These are phyloP conservation scores for Tetradesmus lagerheimii DNA, from an alignment of 139 green algal species.

Conservation along the genomic window DNA sequence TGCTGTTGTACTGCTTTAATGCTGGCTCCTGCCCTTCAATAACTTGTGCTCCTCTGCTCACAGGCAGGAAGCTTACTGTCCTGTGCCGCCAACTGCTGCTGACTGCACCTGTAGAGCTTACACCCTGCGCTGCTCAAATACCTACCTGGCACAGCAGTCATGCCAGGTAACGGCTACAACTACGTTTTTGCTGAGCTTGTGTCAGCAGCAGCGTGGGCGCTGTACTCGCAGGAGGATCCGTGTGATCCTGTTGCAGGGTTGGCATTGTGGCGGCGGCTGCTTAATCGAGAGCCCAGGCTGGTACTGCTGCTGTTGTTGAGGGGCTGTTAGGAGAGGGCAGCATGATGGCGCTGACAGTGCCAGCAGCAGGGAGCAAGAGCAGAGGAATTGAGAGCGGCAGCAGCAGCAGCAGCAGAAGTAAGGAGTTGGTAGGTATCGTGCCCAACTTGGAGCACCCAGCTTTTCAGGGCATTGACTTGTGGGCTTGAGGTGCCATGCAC, in stretches of 20 bases:
- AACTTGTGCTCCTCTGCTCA: too few relatives aligned
- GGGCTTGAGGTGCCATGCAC: too few relatives aligned
- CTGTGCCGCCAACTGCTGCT: too few relatives aligned
- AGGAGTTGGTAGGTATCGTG: background rate
- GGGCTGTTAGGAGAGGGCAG: background rate
- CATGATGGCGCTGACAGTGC: background rate
- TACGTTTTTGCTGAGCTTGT: slow-evolving; percentile 20
- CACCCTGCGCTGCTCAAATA: slow-evolving; percentile 4
- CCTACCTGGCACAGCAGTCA: background rate
- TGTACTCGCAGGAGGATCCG: background rate
- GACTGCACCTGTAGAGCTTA: background rate
- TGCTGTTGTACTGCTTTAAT: too few relatives aligned
- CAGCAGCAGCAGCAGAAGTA: background rate
- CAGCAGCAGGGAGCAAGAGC: too few relatives aligned
- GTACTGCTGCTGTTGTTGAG: background rate
- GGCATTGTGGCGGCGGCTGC: background rate
- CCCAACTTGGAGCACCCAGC: background rate
- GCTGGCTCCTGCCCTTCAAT: too few relatives aligned
- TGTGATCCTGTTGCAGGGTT: background rate
- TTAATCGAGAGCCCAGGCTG: background rate
- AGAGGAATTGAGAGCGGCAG: background rate
- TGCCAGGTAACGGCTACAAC: background rate
- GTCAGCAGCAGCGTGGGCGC: background rate
- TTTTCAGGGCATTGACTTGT: background rate
- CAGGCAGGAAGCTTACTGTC: too few relatives aligned